Conservation (phyloP, 2,329 filamentous ascomycete species). For the Fusarium temperatum region DNA sequence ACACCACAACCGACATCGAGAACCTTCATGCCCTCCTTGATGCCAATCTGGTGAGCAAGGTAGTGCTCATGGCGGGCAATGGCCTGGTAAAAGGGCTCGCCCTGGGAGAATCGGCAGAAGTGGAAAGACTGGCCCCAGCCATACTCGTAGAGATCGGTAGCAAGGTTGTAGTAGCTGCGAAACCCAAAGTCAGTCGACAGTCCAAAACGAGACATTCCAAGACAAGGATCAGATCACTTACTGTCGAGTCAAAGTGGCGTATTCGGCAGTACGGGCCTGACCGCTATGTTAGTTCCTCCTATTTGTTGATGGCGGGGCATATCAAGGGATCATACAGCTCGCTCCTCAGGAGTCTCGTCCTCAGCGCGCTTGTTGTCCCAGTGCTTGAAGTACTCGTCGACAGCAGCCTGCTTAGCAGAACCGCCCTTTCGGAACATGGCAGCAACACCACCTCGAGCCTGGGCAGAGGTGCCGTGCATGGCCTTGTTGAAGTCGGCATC, state of each 20-base stretch:
- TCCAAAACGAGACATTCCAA: not conserved
- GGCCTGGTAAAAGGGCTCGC: slow-evolving; percentile 88
- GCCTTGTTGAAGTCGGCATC: slow-evolving; percentile 93
- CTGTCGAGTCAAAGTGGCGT: slow-evolving; percentile 93
- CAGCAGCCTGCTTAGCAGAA: slow-evolving; percentile 78
- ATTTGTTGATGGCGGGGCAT: slow-evolving; percentile 27
- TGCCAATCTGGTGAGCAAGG: slow-evolving; percentile 86
- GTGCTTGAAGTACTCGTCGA: slow-evolving; percentile 96
- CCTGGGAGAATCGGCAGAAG: slow-evolving; percentile 91
- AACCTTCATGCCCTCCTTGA: slow-evolving; percentile 87
- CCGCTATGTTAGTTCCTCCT: slow-evolving; percentile 29
- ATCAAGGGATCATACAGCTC: slow-evolving; percentile 68
- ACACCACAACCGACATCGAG: slow-evolving; percentile 98
- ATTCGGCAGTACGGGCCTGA: slow-evolving; percentile 83
- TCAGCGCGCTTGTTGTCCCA: slow-evolving; percentile 86
- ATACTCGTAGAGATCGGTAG: slow-evolving; percentile 96
- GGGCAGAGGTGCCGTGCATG: slow-evolving; percentile 78
- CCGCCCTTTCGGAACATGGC: slow-evolving; percentile 87
- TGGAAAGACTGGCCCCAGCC: slow-evolving; percentile 98
- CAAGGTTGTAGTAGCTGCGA: slow-evolving; percentile 89
- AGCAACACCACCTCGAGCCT: slow-evolving; percentile 75
- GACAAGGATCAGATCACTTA: slow-evolving; percentile 56
- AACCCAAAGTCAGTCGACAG: slow-evolving; percentile 29
- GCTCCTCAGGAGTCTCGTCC: slow-evolving; percentile 83
- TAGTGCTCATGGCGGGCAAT: slow-evolving; percentile 98